Percentiles rank a stretch among this genome's conserved stretches.
These are phyloP conservation scores for Sporothrix inflata DNA, from an alignment of 2,329 filamentous ascomycete species.

Conservation along the genomic window DNA sequence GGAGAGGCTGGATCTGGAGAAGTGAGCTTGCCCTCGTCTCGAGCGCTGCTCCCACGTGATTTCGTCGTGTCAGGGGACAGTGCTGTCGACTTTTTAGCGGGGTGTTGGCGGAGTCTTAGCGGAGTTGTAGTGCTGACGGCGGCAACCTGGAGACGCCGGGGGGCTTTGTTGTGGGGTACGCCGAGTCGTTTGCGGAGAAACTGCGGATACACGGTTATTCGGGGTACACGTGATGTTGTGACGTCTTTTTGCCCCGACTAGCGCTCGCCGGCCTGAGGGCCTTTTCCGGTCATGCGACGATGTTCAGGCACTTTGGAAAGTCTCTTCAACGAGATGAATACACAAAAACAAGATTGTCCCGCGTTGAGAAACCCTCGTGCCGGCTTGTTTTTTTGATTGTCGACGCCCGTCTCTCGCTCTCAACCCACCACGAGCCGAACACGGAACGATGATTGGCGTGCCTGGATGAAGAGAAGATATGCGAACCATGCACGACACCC, in stretches of 20 bases:
- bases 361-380: not conserved
- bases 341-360: not conserved
- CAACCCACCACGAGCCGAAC: not conserved
- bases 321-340: not conserved
- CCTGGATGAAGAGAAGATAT: not conserved
- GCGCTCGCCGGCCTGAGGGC: not conserved
- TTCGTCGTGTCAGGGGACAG: not conserved
- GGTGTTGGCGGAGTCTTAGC: not conserved
- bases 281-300: not conserved
- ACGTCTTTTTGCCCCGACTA: not conserved
- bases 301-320: not conserved
- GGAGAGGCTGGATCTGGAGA: not conserved
- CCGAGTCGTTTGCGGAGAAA: slow-evolving; percentile 83
- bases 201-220: slow-evolving; percentile 30
- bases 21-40: not conserved
- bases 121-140: not conserved
- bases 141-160: not conserved
- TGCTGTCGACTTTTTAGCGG: not conserved
- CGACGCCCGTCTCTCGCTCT: not conserved
- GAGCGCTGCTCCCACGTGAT: not conserved
- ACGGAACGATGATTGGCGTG: not conserved
- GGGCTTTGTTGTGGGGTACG: not conserved
- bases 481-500: not conserved
- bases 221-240: slow-evolving; percentile 2
- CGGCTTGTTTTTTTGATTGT: not conserved